Percentiles rank a stretch among this genome's conserved stretches.
Conservation (phyloP, 768 basidiomycete genomes). For the Guyanaporus albipodus region DNA sequence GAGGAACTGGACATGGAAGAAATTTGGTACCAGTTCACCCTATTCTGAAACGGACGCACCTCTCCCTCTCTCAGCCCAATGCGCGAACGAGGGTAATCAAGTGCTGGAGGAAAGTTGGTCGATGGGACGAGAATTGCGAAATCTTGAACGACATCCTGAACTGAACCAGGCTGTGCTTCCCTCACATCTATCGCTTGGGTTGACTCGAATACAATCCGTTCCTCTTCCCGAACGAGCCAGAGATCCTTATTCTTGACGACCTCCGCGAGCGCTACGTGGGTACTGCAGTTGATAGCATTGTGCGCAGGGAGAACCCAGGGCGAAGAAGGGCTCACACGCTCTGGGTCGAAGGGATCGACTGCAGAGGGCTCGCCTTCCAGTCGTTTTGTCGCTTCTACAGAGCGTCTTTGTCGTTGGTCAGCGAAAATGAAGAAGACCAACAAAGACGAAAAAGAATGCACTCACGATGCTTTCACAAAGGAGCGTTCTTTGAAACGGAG, state of each 20-base stretch:
- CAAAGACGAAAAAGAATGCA: neutral
- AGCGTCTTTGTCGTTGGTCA: slow-evolving; percentile 1
- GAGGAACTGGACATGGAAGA: neutral
- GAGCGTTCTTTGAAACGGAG: slow-evolving; percentile 1
- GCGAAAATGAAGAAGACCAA: too few relatives aligned
- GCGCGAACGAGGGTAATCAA: neutral
- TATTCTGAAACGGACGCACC: neutral
- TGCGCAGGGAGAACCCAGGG: neutral
- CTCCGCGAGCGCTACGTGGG: neutral
- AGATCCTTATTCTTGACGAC: slow-evolving; percentile 1
- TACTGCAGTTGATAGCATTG: neutral
- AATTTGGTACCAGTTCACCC: neutral
- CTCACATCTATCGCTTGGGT: neutral
- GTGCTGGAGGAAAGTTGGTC: slow-evolving; percentile 12
- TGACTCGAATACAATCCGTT: slow-evolving; percentile 12
- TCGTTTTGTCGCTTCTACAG: neutral
- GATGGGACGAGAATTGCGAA: slow-evolving; percentile 15
- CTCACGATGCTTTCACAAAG: slow-evolving; percentile 1
- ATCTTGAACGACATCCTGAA: neutral
- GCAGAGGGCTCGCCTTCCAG: neutral
- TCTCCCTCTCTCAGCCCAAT: neutral
- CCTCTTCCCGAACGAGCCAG: slow-evolving; percentile 13
- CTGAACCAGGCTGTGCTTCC: neutral
- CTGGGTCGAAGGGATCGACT: neutral
- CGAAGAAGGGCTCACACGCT: neutral